Evolutionary conservation across 192 early-diverging fungal genomes (phyloP), one percentile per base, ranked within the genome.

Genomic region (Helicostylum pulchrum): DNA sequence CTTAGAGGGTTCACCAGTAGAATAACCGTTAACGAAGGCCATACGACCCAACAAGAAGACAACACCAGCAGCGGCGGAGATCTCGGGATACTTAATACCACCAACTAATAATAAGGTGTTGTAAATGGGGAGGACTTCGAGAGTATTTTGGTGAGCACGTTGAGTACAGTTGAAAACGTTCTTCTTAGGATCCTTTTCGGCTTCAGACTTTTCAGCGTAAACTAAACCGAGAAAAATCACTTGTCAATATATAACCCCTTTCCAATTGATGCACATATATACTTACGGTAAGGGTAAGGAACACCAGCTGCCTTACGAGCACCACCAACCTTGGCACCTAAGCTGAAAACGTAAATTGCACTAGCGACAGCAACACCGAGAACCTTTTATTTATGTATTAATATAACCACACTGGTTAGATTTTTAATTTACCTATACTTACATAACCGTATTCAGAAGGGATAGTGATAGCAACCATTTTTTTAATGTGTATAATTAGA

Each of bases 151-250:
- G 75, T 85, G 83, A 32, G 74, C 77, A 48, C 83, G 79, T 64
- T 85, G 83, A 65, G 77, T 68, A 70, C 90, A 92, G 83, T 92
- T 92, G 78, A 90, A 90, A 30, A 84, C 50, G 64, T 78, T 64
- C 71, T 89, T 89, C 65, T 82, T 83, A 43, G 70, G 68, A 68
- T 87, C 83, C 68, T 82, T 75, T 48, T 85, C 78, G 34, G 82
- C 81, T 54, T 86, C 88, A n/a, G 54, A 51, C n/a, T 69, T 75
- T 7, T 79, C 78, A 48, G 78, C 87, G 53, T 90, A 88, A 54
- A 79, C 80, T 80, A 64, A 3, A 20, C 43, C 31, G 26, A 64
- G 19, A 19, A 39, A 39, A 39, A 39, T 9, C 14, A 20, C 4
- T 20, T 8, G 10, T 44, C n/a, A 32, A 53, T 53, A 20, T 36